Conservation (phyloP, 179 eudicot genomes). For the Sideroxylon spinosum region DNA sequence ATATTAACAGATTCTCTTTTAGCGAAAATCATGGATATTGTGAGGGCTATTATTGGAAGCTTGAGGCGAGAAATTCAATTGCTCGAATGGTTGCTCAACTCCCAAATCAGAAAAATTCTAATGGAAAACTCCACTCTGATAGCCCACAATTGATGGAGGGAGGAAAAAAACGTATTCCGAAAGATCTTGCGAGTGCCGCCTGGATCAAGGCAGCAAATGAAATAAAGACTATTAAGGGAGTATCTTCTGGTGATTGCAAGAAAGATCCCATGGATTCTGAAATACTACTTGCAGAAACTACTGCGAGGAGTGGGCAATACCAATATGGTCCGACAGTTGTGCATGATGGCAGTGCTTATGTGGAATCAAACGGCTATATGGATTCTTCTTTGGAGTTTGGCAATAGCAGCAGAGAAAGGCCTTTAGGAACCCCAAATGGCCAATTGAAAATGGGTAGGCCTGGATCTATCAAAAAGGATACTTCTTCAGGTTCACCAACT, state of each 20-base stretch:
- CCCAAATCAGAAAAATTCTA: conserved; percentile 7
- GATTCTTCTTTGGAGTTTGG: not conserved
- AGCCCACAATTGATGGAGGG: not conserved
- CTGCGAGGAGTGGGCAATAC: not conserved
- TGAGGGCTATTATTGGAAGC: conserved; percentile 11
- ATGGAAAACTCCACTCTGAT: not conserved
- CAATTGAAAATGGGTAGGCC: not conserved
- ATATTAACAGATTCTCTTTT: conserved; percentile 7
- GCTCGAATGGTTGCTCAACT: conserved; percentile 12
- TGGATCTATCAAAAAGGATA: not conserved
- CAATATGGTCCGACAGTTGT: not conserved
- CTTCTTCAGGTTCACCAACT: not conserved
- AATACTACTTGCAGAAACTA: not conserved
- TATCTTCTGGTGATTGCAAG: not conserved
- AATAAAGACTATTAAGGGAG: not conserved
- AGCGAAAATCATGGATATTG: not conserved
- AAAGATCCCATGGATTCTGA: not conserved
- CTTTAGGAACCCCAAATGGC: not conserved
- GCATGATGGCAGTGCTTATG: not conserved
- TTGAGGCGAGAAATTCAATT: conserved; percentile 13
- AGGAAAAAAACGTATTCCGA: not conserved
- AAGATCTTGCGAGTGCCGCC: not conserved
- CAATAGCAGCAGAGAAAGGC: not conserved
- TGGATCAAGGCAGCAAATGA: not conserved
- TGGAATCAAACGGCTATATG: no score